Evolutionary conservation across 805 yeast species (phyloP).

Genomic region (Candida insectorum): DNA sequence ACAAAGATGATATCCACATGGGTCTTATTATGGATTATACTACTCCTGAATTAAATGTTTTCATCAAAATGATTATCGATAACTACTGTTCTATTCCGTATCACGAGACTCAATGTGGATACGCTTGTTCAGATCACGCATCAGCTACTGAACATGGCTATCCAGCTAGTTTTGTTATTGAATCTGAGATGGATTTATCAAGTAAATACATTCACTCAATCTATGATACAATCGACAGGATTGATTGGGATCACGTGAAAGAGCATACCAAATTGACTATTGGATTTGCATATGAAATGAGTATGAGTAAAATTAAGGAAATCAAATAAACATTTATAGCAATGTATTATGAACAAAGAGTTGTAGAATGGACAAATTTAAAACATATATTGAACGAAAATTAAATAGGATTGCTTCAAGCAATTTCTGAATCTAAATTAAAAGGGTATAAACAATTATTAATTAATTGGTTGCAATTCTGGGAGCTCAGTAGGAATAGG

Average conservation of each 20-base stretch:
- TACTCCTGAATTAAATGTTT: slow-evolving; percentile 50
- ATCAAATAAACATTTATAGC: not conserved
- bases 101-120: slow-evolving; percentile 78
- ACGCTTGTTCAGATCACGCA: slow-evolving; percentile 92
- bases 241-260: slow-evolving; percentile 72
- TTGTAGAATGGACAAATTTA: too few species aligned
- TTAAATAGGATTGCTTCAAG: too few species aligned
- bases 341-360: too few species aligned
- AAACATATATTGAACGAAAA: too few species aligned
- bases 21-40: slow-evolving; percentile 81
- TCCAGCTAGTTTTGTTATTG: slow-evolving; percentile 82
- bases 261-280: slow-evolving; percentile 79
- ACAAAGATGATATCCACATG: slow-evolving; percentile 51
- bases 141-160: slow-evolving; percentile 79
- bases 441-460: too few species aligned
- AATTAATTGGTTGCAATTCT: too few species aligned
- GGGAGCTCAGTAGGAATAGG: too few species aligned
- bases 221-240: slow-evolving; percentile 75
- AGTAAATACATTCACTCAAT: slow-evolving; percentile 74
- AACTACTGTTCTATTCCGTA: slow-evolving; percentile 66
- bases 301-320: slow-evolving; percentile 24
- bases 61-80: slow-evolving; percentile 58
- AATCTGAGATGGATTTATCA: slow-evolving; percentile 61
- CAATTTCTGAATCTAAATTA: too few species aligned
- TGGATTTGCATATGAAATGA: slow-evolving; percentile 72